Percentiles rank a stretch among this genome's conserved stretches.
phyloP scores from a whole-genome alignment of 2,329 filamentous ascomycete species.

The Gremmenia infestans region DNA sequence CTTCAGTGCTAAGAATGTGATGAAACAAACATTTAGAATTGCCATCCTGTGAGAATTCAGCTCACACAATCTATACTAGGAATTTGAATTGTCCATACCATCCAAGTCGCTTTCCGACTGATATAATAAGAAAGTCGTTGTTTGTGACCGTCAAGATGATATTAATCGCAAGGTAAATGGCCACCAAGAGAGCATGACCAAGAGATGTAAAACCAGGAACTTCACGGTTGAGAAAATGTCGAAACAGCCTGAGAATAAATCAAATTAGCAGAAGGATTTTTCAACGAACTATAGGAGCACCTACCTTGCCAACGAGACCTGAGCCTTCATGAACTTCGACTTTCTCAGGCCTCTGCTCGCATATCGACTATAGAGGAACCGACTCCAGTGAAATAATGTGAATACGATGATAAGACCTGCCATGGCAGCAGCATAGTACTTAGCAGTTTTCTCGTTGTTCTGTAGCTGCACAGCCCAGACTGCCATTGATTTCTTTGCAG shows the following conservation, averaged over 20 bases:
- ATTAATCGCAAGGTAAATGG: slow-evolving; percentile 35
- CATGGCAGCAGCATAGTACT: slow-evolving; percentile 21
- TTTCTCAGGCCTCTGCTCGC: slow-evolving; percentile 10
- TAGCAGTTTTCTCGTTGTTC: slow-evolving; percentile 13
- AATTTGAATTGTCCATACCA: slow-evolving; percentile 24
- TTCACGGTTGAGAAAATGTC: slow-evolving; percentile 17
- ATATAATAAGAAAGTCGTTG: slow-evolving; percentile 17
- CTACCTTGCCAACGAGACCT: slow-evolving; percentile 18
- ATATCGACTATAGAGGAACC: slow-evolving; percentile 19
- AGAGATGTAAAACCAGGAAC: slow-evolving; percentile 34
- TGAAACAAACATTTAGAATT: slow-evolving; percentile 44
- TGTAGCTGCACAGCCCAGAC: not conserved
- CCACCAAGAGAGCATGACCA: slow-evolving; percentile 37
- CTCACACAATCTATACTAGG: slow-evolving; percentile 24
- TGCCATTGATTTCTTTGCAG: slow-evolving; percentile 3
- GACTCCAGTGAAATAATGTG: slow-evolving; percentile 18
- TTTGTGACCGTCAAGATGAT: slow-evolving; percentile 33
- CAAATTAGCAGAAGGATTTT: not conserved
- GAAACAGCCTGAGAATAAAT: slow-evolving; percentile 3
- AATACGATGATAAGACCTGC: slow-evolving; percentile 20
- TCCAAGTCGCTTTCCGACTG: slow-evolving; percentile 17
- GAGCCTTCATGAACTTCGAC: slow-evolving; percentile 12
- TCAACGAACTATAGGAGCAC: not conserved
- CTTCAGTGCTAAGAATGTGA: slow-evolving; percentile 51
- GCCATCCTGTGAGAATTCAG: slow-evolving; percentile 37